These are phyloP conservation scores for Raphidocelis subcapitata DNA, from an alignment of 139 green algal genomes.

Conservation along the genomic window DNA sequence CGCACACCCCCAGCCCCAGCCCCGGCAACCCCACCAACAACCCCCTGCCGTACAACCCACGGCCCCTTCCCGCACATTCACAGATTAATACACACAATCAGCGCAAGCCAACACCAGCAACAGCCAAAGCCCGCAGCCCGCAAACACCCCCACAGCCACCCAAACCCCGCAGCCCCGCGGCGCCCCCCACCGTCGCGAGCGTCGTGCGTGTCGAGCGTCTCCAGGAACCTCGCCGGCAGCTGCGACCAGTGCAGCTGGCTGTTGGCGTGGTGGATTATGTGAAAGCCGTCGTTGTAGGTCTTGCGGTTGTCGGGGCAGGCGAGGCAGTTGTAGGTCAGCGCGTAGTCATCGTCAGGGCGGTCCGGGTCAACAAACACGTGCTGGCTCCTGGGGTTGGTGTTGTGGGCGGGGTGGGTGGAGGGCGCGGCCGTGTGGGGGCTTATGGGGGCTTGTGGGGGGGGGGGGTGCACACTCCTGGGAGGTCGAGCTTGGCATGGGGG, in stretches of 20 bases:
- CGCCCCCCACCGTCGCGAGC: slow-evolving; percentile 46
- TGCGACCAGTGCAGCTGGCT: slow-evolving; percentile 81
- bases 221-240: slow-evolving; percentile 61
- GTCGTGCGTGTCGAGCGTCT: slow-evolving; percentile 61
- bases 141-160: neutral
- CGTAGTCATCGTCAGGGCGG: slow-evolving; percentile 43
- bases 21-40: no score
- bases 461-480: no score
- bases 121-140: neutral
- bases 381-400: slow-evolving; percentile 82
- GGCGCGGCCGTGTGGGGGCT: neutral
- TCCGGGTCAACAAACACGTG: slow-evolving; percentile 83
- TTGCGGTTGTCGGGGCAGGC: slow-evolving; percentile 69
- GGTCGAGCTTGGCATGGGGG: no score
- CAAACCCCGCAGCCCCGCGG: neutral
- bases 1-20: no score
- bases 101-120: neutral
- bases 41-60: neutral
- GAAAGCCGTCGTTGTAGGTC: slow-evolving; percentile 93
- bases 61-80: neutral
- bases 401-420: neutral
- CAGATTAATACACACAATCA: neutral
- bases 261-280: slow-evolving; percentile 89
- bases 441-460: no score
- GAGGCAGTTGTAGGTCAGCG: slow-evolving; percentile 83